Evolutionary conservation across 305 asterid species (phyloP), one percentile per base, ranked within the genome.

Genomic region (Stenogyne calaminthoides): DNA sequence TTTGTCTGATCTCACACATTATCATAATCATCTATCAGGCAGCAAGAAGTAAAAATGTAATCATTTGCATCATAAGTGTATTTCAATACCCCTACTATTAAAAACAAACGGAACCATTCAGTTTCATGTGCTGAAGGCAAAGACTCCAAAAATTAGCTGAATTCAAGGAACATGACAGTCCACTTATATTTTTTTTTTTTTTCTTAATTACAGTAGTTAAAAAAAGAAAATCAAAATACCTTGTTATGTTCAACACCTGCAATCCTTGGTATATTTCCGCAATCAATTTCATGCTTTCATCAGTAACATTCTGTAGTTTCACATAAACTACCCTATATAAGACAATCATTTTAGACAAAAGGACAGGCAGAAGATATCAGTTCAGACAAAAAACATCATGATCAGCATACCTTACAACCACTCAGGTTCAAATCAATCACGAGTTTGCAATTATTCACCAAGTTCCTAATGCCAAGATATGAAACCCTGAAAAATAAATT

Each of bases 341-440:
- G 78, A 79, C 39, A 20, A 39, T 39, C 64, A 76, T 68, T 64
- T 67, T 63, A 80, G 74, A 74, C 22, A 40, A 65, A 68, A 42
- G 51, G 54, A 52, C 18, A 40, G 12, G 51, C 10, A 44, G 47
- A 42, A 14, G 20, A 76, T 32, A 52, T 55, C 58, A 65, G 36
- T 40, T 46, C 11, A 69, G 49, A 34, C 52, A 19, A 71, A 39
- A 62, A 78, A 25, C 36, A 32, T 25, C 22, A 40, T 8, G 3
- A 52, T 54, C 16, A 60, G n/a, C 77, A 49, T 83, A 94, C 99
- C 97, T 92, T 94, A 75, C 98, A 94, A 76, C 98, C 99, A 69
- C 99, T 92, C 75, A 94, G 83, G 85, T 94, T 94, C 84, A 94
- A 84, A 80, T 94, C 92, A 67, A 79, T 80, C 64, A 90, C 58